Evolutionary conservation across 352 stramenopile genomes (phyloP).

Genomic region (Pythium aquatile): DNA sequence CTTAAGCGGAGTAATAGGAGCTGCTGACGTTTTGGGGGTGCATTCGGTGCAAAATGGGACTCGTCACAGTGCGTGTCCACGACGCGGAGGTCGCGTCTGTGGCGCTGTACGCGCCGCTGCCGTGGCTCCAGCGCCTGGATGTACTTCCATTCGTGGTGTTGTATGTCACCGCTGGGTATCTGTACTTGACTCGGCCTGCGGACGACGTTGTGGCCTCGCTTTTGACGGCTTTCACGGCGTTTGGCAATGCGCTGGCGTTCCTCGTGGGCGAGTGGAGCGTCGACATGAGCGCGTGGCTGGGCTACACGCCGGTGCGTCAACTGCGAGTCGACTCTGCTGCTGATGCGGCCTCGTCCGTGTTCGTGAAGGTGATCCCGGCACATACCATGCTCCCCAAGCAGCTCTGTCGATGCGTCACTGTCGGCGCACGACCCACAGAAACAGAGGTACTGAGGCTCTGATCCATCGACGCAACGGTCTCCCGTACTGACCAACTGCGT

Average conservation of each 20-base stretch:
- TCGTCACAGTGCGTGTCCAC: slow-evolving; percentile 37
- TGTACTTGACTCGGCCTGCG: slow-evolving; percentile 26
- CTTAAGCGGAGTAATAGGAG: slow-evolving; percentile 13
- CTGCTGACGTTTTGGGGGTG: not conserved
- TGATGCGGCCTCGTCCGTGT: slow-evolving; percentile 18
- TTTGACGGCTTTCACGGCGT: slow-evolving; percentile 43
- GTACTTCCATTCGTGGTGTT: slow-evolving; percentile 46
- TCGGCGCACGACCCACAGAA: slow-evolving; percentile 7
- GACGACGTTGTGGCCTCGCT: slow-evolving; percentile 46
- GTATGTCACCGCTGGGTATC: slow-evolving; percentile 39
- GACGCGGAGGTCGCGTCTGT: slow-evolving; percentile 55
- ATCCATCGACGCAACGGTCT: not conserved
- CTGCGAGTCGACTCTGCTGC: slow-evolving; percentile 3
- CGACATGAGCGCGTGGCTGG: slow-evolving; percentile 36
- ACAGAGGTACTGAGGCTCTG: slow-evolving; percentile 3
- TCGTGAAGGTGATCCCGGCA: slow-evolving; percentile 58
- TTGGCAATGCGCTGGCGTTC: slow-evolving; percentile 54
- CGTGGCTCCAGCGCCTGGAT: slow-evolving; percentile 45
- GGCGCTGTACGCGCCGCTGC: slow-evolving; percentile 64
- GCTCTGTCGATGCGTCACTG: slow-evolving; percentile 44
- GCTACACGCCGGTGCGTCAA: slow-evolving; percentile 24
- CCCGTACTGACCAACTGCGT: not conserved
- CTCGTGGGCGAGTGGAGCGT: slow-evolving; percentile 58
- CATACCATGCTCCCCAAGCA: slow-evolving; percentile 49
- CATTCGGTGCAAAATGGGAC: slow-evolving; percentile 11